phyloP scores from a whole-genome alignment of 257 asterid genomes.

The Echites panduratus region DNA sequence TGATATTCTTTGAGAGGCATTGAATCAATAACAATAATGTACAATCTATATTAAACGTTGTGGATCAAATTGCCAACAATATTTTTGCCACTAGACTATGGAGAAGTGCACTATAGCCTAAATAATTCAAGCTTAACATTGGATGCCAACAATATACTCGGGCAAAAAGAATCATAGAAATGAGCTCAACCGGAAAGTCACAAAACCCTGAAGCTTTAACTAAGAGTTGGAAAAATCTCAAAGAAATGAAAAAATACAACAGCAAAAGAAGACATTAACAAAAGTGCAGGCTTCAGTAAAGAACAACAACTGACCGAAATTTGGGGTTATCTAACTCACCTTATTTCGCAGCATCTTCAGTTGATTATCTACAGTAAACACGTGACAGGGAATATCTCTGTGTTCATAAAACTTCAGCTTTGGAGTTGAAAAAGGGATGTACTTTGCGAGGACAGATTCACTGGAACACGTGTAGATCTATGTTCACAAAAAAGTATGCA shows the following conservation, averaged over 20 bases:
- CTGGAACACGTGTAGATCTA: conserved; percentile 69
- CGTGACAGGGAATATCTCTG: conserved; percentile 22
- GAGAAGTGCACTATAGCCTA: neutral
- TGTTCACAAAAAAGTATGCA: conserved; percentile 24
- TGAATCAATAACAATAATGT: neutral
- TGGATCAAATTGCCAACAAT: neutral
- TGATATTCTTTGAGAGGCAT: neutral
- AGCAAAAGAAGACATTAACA: neutral
- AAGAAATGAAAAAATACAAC: neutral
- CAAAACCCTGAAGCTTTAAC: neutral
- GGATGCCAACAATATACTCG: neutral
- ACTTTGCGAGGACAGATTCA: conserved; percentile 40
- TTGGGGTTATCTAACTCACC: conserved; percentile 28
- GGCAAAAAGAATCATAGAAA: neutral
- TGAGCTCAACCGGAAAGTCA: neutral
- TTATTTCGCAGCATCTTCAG: conserved; percentile 28
- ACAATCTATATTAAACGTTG: neutral
- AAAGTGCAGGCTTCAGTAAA: neutral
- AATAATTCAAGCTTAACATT: neutral
- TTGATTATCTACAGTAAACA: conserved; percentile 15
- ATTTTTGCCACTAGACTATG: neutral
- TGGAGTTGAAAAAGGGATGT: conserved; percentile 47
- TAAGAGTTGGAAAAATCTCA: neutral
- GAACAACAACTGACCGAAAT: neutral
- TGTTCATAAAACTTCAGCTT: conserved; percentile 46